Conservation (phyloP, 768 basidiomycete species). For the Podaxis pistillaris region DNA sequence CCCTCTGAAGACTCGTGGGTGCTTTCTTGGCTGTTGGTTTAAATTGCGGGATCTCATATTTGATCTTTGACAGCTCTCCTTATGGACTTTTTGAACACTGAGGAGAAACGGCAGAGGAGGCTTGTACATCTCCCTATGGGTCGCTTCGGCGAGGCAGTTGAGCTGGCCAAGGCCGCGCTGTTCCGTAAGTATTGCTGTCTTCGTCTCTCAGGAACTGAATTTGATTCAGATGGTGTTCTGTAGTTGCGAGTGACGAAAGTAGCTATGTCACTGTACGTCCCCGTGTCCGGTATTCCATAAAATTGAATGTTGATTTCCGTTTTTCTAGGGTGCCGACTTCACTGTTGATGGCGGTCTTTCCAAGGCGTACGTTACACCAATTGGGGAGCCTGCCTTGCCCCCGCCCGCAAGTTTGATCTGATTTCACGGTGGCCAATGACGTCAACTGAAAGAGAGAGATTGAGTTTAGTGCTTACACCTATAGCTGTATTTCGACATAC, state of each 20-base stretch:
- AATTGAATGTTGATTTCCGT: slow-evolving; percentile 10
- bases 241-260: slow-evolving; percentile 85
- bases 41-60: not conserved
- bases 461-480: not conserved
- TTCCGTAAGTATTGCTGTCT: slow-evolving; percentile 65
- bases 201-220: slow-evolving; percentile 1
- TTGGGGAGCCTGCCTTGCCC: slow-evolving; percentile 70
- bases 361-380: slow-evolving; percentile 88
- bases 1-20: slow-evolving; percentile 89
- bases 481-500: no score
- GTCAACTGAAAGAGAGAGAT: not conserved
- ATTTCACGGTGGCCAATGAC: not conserved
- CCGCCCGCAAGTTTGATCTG: slow-evolving; percentile 67
- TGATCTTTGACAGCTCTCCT: slow-evolving; percentile 64
- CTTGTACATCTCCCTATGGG: slow-evolving; percentile 94
- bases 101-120: slow-evolving; percentile 91
- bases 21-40: slow-evolving; percentile 5
- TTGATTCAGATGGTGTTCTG: slow-evolving; percentile 39
- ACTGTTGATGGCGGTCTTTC: slow-evolving; percentile 94
- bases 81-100: slow-evolving; percentile 97
- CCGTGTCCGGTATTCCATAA: not conserved
- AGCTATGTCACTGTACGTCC: slow-evolving; percentile 87
- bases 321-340: slow-evolving; percentile 79
- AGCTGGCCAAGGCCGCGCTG: slow-evolving; percentile 88
- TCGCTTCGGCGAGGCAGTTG: slow-evolving; percentile 95